Evolutionary conservation across 805 yeast species (phyloP).

Genomic region (Wickerhamiella azyma): DNA sequence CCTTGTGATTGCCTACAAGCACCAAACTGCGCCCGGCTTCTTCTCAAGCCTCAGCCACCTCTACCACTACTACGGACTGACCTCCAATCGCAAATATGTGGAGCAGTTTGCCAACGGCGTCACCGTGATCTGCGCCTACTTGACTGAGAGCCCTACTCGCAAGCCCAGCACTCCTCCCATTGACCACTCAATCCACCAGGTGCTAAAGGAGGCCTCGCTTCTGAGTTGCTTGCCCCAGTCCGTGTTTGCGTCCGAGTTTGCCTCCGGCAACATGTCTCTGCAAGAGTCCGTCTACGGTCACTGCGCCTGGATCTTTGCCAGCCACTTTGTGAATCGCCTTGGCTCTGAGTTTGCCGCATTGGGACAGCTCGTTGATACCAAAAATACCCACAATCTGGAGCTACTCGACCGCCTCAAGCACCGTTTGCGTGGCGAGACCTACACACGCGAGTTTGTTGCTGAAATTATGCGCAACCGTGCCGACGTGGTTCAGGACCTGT

Average conservation of each 20-base stretch:
- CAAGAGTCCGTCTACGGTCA: slow-evolving; percentile 94
- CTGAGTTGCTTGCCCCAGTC: slow-evolving; percentile 84
- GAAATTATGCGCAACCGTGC: slow-evolving; percentile 60
- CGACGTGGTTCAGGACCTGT: slow-evolving; percentile 64
- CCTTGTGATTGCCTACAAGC: slow-evolving; percentile 76
- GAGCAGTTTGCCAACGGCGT: slow-evolving; percentile 87
- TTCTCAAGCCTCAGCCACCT: slow-evolving; percentile 75
- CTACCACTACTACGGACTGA: slow-evolving; percentile 77
- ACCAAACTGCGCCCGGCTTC: slow-evolving; percentile 71
- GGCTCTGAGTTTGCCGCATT: slow-evolving; percentile 79
- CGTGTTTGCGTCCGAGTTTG: slow-evolving; percentile 60
- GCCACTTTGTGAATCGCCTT: slow-evolving; percentile 86
- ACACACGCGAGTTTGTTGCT: slow-evolving; percentile 68
- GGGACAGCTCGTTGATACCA: slow-evolving; percentile 47
- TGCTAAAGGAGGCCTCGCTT: slow-evolving; percentile 85
- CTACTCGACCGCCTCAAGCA: slow-evolving; percentile 68
- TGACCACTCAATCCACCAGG: slow-evolving; percentile 73
- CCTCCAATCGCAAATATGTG: slow-evolving; percentile 77
- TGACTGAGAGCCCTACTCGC: slow-evolving; percentile 42
- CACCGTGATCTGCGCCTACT: slow-evolving; percentile 75
- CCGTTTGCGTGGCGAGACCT: slow-evolving; percentile 84
- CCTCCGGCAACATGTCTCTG: slow-evolving; percentile 64
- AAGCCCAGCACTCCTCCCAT: slow-evolving; percentile 30
- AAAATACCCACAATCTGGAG: slow-evolving; percentile 56
- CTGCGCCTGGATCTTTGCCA: slow-evolving; percentile 79